These are phyloP conservation scores for Kwoniella bestiolae DNA, from an alignment of 768 basidiomycete species.

Conservation along the genomic window DNA sequence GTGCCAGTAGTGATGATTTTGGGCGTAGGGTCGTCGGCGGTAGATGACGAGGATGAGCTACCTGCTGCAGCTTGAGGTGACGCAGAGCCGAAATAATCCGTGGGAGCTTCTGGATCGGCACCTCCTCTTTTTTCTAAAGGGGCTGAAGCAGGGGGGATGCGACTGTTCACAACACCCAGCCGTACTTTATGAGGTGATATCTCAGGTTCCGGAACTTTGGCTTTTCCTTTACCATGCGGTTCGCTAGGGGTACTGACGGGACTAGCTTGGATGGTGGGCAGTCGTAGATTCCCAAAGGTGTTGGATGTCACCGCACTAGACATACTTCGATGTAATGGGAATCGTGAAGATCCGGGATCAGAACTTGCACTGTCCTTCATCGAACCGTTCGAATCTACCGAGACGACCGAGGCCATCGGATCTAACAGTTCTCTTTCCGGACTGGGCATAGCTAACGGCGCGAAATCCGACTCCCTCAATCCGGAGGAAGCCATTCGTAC, in stretches of 20 bases:
- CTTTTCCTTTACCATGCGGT: slow-evolving; percentile 57
- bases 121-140: slow-evolving; percentile 69
- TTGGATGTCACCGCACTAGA: slow-evolving; percentile 59
- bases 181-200: slow-evolving; percentile 8
- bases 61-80: slow-evolving; percentile 17
- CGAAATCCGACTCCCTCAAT: slow-evolving; percentile 63
- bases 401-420: slow-evolving; percentile 64
- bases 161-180: slow-evolving; percentile 12
- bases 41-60: slow-evolving; percentile 43
- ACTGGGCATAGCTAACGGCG: slow-evolving; percentile 82
- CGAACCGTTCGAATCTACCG: slow-evolving; percentile 9
- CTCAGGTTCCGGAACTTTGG: background rate
- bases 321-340: slow-evolving; percentile 51
- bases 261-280: slow-evolving; percentile 43
- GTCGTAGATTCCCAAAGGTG: slow-evolving; percentile 40
- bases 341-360: slow-evolving; percentile 55
- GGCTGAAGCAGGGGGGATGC: slow-evolving; percentile 58
- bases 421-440: slow-evolving; percentile 91
- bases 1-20: slow-evolving; percentile 1
- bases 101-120: slow-evolving; percentile 58
- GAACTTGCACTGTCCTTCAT: slow-evolving; percentile 38
- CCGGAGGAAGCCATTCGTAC: slow-evolving; percentile 48
- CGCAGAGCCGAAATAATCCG: slow-evolving; percentile 52
- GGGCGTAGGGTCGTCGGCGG: slow-evolving; percentile 27
- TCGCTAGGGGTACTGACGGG: slow-evolving; percentile 56